Evolutionary conservation across 495 filamentous ascomycete species (phyloP).

Genomic region (Platismatia glauca): DNA sequence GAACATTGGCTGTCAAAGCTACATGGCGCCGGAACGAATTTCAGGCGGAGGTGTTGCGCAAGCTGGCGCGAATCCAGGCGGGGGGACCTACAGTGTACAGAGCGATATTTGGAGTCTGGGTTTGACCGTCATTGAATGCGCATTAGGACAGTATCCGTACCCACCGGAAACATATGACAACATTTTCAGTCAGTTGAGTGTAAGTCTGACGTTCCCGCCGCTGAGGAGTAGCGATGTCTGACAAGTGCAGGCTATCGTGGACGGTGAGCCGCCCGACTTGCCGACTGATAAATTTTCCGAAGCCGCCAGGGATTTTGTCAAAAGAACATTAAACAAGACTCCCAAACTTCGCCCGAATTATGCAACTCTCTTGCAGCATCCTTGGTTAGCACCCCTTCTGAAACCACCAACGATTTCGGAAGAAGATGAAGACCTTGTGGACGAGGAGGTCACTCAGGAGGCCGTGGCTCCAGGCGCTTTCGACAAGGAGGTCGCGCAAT

Average conservation of each 20-base stretch:
- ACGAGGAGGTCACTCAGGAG: slow-evolving; percentile 35
- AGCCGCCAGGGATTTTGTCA: slow-evolving; percentile 77
- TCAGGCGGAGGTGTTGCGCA: slow-evolving; percentile 75
- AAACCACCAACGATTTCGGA: slow-evolving; percentile 78
- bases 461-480: slow-evolving; percentile 40
- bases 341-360: slow-evolving; percentile 87
- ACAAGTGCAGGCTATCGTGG: slow-evolving; percentile 75
- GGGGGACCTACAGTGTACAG: slow-evolving; percentile 93
- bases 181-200: slow-evolving; percentile 94
- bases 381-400: slow-evolving; percentile 73
- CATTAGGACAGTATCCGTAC: slow-evolving; percentile 90
- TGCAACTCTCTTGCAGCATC: slow-evolving; percentile 74
- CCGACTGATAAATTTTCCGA: slow-evolving; percentile 69
- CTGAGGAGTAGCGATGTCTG: slow-evolving; percentile 9
- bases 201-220: slow-evolving; percentile 43
- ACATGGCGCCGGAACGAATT: slow-evolving; percentile 98
- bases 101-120: slow-evolving; percentile 97
- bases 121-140: slow-evolving; percentile 92
- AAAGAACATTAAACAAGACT: slow-evolving; percentile 83
- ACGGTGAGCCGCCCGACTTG: slow-evolving; percentile 84
- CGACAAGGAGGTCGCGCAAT: slow-evolving; percentile 72
- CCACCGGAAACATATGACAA: slow-evolving; percentile 97
- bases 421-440: slow-evolving; percentile 49
- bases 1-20: slow-evolving; percentile 98
- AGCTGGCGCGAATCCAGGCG: slow-evolving; percentile 55